phyloP scores from a whole-genome alignment of 305 asterid species.

The Solanum hybrid region DNA sequence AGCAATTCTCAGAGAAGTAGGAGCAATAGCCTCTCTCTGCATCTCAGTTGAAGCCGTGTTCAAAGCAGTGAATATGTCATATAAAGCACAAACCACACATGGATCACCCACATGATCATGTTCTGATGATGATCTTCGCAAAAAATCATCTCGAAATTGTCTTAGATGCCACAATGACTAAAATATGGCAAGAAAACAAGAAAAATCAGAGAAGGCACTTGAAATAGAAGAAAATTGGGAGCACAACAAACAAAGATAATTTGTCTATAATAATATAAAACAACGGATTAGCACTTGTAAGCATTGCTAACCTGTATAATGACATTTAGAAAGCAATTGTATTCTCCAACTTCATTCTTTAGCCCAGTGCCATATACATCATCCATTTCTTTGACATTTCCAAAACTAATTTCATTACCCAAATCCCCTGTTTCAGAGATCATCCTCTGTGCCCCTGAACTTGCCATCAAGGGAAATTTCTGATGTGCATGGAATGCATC shows the following conservation, averaged over 20 bases:
- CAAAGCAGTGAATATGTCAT: conserved; percentile 68
- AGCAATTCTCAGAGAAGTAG: conserved; percentile 85
- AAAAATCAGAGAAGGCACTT: conserved; percentile 8
- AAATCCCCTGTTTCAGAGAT: conserved; percentile 26
- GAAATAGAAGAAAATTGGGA: conserved; percentile 5
- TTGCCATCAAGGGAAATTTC: conserved; percentile 26
- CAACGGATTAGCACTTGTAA: conserved; percentile 3
- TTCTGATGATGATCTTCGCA: conserved; percentile 54
- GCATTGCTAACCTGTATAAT: conserved; percentile 72
- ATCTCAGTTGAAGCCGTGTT: conserved; percentile 44
- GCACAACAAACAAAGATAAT: not conserved
- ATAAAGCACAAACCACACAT: conserved; percentile 85
- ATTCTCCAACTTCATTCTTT: conserved; percentile 85
- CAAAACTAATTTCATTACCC: conserved; percentile 26
- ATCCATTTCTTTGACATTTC: conserved; percentile 33
- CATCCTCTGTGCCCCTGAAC: conserved; percentile 23
- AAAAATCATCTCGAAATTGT: conserved; percentile 74
- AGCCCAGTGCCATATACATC: conserved; percentile 77
- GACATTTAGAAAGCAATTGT: conserved; percentile 90
- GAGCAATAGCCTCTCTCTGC: conserved; percentile 74
- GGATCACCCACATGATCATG: conserved; percentile 93
- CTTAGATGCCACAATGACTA: conserved; percentile 91
- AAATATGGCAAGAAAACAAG: conserved; percentile 6
- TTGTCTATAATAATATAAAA: not conserved
- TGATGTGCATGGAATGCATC: conserved; percentile 42